Conservation (phyloP, 1,284 basidiomycete genomes). For the Sphaerobolus stellatus region DNA sequence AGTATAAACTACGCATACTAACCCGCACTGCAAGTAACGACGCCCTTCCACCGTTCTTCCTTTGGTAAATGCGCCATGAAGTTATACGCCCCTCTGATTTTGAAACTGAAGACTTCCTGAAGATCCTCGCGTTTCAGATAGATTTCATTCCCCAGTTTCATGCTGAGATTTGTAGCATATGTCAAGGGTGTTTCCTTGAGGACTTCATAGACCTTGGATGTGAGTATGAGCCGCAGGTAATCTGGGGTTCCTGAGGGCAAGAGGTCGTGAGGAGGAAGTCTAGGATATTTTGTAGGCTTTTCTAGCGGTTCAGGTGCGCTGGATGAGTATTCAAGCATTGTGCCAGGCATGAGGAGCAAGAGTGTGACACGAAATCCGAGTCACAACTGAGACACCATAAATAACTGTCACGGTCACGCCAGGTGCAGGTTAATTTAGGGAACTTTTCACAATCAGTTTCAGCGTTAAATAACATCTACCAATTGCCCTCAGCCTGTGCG, state of each 20-base stretch:
- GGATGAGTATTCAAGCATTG: constrained; percentile 65
- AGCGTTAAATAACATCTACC: too few relatives aligned
- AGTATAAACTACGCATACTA: constrained; percentile 52
- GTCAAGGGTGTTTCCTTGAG: constrained; percentile 92
- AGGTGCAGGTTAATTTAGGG: too few relatives aligned
- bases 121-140: constrained; percentile 94
- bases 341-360: constrained; percentile 1
- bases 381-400: too few relatives aligned
- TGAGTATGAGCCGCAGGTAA: constrained; percentile 91
- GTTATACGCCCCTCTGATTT: constrained; percentile 97
- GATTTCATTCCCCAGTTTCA: constrained; percentile 88
- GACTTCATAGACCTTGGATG: constrained; percentile 92
- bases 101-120: constrained; percentile 99
- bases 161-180: constrained; percentile 81
- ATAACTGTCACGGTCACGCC: too few relatives aligned
- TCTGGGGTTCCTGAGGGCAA: constrained; percentile 79
- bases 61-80: constrained; percentile 91
- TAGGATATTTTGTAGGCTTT: constrained; percentile 46
- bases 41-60: constrained; percentile 95
- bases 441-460: too few relatives aligned
- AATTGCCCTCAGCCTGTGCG: too few relatives aligned
- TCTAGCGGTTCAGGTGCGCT: constrained; percentile 59
- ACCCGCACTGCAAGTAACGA: constrained; percentile 98
- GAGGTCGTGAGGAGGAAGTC: constrained; percentile 66
- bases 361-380: too few relatives aligned